These are phyloP conservation scores for Cyclocybe cylindracea DNA, from an alignment of 768 basidiomycete species.

Conservation along the genomic window DNA sequence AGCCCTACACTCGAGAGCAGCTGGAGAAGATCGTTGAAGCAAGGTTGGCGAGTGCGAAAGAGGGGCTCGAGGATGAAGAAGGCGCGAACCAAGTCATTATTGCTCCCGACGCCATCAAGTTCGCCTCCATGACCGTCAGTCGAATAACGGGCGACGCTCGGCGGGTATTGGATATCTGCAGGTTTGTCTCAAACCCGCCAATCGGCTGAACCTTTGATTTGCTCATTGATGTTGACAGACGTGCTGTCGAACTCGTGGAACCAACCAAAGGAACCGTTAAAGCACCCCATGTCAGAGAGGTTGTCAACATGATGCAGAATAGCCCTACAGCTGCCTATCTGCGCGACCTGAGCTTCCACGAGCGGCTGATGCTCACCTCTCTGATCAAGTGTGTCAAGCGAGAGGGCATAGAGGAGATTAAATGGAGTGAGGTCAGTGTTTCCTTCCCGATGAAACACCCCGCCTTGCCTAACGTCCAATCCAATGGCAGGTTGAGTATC, in stretches of 20 bases:
- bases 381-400: slow-evolving; percentile 79
- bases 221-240: slow-evolving; percentile 38
- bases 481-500: slow-evolving; percentile 60
- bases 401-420: slow-evolving; percentile 86
- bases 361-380: slow-evolving; percentile 84
- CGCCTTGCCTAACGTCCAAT: not conserved
- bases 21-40: slow-evolving; percentile 87
- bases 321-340: slow-evolving; percentile 87
- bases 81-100: slow-evolving; percentile 46
- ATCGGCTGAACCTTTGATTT: not conserved
- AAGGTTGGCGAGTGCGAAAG: slow-evolving; percentile 62
- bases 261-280: slow-evolving; percentile 52
- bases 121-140: slow-evolving; percentile 72
- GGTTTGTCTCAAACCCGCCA: slow-evolving; percentile 43
- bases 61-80: slow-evolving; percentile 48
- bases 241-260: slow-evolving; percentile 81
- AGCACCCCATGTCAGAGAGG: slow-evolving; percentile 72
- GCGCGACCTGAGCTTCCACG: slow-evolving; percentile 82
- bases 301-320: slow-evolving; percentile 86
- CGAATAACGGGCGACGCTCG: slow-evolving; percentile 93
- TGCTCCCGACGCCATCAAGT: slow-evolving; percentile 71
- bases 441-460: not conserved
- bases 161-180: slow-evolving; percentile 89
- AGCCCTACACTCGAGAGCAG: slow-evolving; percentile 79
- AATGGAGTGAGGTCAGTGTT: slow-evolving; percentile 72